A percentile compares a stretch with the other conserved stretches of the same genome.
These are phyloP conservation scores for Ceriops decandra DNA, from an alignment of 345 rosid genomes.

Conservation along the genomic window DNA sequence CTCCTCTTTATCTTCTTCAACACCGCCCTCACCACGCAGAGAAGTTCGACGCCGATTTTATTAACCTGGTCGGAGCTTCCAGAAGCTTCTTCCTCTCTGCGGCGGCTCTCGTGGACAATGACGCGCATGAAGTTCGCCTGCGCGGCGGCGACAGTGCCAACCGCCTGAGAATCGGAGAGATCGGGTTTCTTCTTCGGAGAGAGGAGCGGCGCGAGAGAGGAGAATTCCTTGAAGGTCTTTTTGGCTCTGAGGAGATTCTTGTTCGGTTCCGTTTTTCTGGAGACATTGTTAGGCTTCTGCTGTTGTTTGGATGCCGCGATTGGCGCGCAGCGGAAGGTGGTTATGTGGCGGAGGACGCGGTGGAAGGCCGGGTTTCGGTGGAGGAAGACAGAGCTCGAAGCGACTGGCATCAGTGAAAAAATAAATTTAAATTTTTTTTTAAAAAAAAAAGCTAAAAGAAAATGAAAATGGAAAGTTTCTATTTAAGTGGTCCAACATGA, in stretches of 20 bases:
- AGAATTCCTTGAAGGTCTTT: conserved; percentile 47
- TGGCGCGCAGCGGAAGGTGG: conserved; percentile 28
- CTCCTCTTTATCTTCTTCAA: conserved; percentile 89
- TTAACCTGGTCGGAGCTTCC: conserved; percentile 13
- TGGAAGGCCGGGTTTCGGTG: conserved; percentile 28
- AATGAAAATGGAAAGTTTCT: too few relatives aligned
- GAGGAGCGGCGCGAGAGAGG: conserved; percentile 67
- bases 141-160: conserved; percentile 81
- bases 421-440: too few relatives aligned
- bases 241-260: conserved; percentile 70
- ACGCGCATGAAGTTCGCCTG: conserved; percentile 99
- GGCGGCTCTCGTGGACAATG: conserved; percentile 32
- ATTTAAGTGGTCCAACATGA: too few relatives aligned
- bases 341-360: conserved; percentile 39
- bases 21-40: conserved; percentile 86
- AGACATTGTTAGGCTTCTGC: conserved; percentile 40
- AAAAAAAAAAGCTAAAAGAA: neutral
- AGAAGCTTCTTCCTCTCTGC: neutral
- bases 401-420: conserved; percentile 34
- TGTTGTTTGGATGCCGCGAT: conserved; percentile 42
- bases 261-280: conserved; percentile 49
- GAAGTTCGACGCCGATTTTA: conserved; percentile 56
- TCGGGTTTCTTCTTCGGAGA: conserved; percentile 44
- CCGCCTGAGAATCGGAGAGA: conserved; percentile 73
- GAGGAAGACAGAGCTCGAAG: conserved; percentile 47